Conservation (phyloP, 1,284 basidiomycete genomes). For the Cystobasidium slooffiae region DNA sequence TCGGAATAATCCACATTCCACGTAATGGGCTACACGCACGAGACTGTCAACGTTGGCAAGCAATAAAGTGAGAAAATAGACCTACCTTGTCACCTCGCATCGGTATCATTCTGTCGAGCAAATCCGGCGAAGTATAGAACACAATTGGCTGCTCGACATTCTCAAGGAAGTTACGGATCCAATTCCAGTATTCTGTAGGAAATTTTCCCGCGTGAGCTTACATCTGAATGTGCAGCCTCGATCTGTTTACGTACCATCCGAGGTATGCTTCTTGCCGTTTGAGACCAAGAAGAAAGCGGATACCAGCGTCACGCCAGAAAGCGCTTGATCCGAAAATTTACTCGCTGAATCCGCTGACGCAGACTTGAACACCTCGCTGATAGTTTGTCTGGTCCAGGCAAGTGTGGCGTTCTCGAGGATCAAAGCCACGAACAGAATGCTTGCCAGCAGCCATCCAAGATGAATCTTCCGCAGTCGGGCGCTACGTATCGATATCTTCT, state of each 20-base stretch:
- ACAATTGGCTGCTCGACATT: conserved; percentile 50
- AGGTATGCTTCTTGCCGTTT: conserved; percentile 49
- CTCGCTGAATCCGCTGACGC: background rate
- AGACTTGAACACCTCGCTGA: background rate
- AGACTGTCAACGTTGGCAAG: background rate
- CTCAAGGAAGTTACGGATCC: conserved; percentile 49
- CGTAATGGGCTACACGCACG: conserved; percentile 45
- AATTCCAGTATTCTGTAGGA: conserved; percentile 48
- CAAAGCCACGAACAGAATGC: conserved; percentile 15
- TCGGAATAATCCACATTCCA: conserved; percentile 46
- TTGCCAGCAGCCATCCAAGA: conserved; percentile 18
- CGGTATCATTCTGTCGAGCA: conserved; percentile 42
- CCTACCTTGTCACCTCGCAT: conserved; percentile 49
- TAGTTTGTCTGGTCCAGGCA: background rate
- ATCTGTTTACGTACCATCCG: conserved; percentile 43
- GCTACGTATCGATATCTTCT: background rate
- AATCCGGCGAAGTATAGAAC: conserved; percentile 50
- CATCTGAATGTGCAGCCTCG: background rate
- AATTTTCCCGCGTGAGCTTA: background rate
- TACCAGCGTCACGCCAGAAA: conserved; percentile 46
- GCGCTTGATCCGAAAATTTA: too few species aligned
- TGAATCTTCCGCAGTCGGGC: background rate
- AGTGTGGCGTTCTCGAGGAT: conserved; percentile 1
- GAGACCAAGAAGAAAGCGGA: conserved; percentile 50
- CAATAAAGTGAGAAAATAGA: background rate